phyloP scores from a whole-genome alignment of 768 basidiomycete species.

The Leucogyrophana mollusca region DNA sequence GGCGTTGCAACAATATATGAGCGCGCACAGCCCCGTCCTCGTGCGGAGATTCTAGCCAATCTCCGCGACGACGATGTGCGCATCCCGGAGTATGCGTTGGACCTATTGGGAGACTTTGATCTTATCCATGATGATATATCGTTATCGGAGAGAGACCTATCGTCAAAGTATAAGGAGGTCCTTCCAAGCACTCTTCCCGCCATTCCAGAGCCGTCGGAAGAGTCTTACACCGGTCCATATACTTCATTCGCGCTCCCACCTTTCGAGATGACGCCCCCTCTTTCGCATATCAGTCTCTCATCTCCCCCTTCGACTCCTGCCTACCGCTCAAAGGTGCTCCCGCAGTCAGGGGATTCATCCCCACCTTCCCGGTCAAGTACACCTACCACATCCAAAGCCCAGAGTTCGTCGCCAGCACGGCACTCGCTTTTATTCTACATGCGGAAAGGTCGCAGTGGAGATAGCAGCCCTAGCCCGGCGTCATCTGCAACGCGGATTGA shows the following conservation, averaged over 20 bases:
- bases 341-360: conserved; percentile 27
- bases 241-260: conserved; percentile 28
- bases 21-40: conserved; percentile 29
- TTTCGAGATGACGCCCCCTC: conserved; percentile 20
- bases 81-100: conserved; percentile 44
- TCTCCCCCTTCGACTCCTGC: conserved; percentile 17
- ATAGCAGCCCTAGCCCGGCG: conserved; percentile 19
- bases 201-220: conserved; percentile 26
- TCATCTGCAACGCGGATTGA: conserved; percentile 22
- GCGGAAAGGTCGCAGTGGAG: conserved; percentile 22
- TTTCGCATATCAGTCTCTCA: conserved; percentile 18
- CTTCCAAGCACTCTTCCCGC: conserved; percentile 22
- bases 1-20: conserved; percentile 39
- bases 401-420: conserved; percentile 20
- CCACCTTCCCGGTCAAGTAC: conserved; percentile 29
- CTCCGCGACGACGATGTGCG: conserved; percentile 31
- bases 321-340: conserved; percentile 26
- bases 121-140: conserved; percentile 31
- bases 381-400: conserved; percentile 22
- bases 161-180: conserved; percentile 28
- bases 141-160: conserved; percentile 30
- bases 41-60: conserved; percentile 36
- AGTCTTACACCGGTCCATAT: conserved; percentile 32
- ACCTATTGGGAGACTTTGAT: conserved; percentile 44
- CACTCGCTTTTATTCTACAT: conserved; percentile 30